A percentile compares a stretch with the other conserved stretches of the same genome.
Evolutionary conservation across 768 basidiomycete genomes (phyloP).

Genomic region (Lactarius hengduanensis): DNA sequence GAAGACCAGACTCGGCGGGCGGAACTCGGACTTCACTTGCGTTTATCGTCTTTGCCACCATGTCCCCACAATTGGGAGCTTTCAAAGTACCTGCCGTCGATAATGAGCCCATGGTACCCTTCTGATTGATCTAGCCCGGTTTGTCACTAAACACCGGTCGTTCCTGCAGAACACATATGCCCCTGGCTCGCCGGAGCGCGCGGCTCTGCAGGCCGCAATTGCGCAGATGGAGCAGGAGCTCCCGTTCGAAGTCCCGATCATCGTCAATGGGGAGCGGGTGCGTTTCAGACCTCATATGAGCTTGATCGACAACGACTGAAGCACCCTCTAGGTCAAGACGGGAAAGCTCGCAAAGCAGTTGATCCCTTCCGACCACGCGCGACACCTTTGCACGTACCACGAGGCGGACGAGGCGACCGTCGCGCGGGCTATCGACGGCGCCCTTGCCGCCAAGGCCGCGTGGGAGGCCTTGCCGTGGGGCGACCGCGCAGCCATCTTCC

Average conservation of each 20-base stretch:
- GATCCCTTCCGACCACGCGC: constrained; percentile 84
- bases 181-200: constrained; percentile 75
- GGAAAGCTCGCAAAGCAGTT: constrained; percentile 75
- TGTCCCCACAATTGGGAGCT: constrained; percentile 63
- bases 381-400: constrained; percentile 81
- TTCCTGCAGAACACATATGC: constrained; percentile 66
- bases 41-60: constrained; percentile 32
- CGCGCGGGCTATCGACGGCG: constrained; percentile 77
- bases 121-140: not conserved
- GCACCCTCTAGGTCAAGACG: constrained; percentile 62
- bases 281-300: constrained; percentile 31
- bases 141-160: not conserved
- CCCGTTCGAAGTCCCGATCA: constrained; percentile 90
- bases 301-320: not conserved
- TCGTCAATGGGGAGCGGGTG: constrained; percentile 87
- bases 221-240: constrained; percentile 76
- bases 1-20: not conserved
- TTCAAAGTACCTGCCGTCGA: constrained; percentile 84
- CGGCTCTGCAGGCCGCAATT: constrained; percentile 67
- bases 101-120: constrained; percentile 89
- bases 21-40: constrained; percentile 10
- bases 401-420: constrained; percentile 81
- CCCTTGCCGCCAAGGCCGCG: constrained; percentile 77
- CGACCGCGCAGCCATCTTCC: constrained; percentile 96
- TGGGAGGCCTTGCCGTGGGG: constrained; percentile 98